A percentile compares a stretch with the other conserved stretches of the same genome.
Conservation (phyloP, 345 rosid species). For the Eucalyptus grandis region DNA sequence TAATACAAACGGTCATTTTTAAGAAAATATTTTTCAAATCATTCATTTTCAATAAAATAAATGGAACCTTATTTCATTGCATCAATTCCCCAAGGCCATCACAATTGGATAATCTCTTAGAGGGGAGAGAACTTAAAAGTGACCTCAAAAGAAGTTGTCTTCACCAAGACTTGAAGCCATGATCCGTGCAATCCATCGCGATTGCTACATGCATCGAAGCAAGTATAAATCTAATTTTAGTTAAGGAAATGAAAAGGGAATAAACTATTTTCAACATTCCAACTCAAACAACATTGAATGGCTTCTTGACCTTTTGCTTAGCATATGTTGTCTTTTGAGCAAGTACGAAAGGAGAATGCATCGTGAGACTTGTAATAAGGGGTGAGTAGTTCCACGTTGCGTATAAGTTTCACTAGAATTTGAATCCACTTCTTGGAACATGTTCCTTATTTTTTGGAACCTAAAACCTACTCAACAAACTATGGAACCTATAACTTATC, state of each 20-base stretch:
- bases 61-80: not conserved
- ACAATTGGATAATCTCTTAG: not conserved
- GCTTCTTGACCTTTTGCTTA: not conserved
- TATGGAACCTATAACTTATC: no score
- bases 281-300: not conserved
- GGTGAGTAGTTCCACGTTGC: no score
- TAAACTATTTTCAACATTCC: not conserved
- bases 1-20: rapidly evolving
- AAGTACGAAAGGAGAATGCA: not conserved
- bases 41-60: no score
- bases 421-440: no score
- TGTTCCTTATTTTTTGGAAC: no score
- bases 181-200: not conserved
- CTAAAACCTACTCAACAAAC: no score
- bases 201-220: not conserved
- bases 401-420: no score
- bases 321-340: not conserved
- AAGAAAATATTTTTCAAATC: no score
- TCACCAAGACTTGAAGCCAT: not conserved
- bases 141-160: not conserved
- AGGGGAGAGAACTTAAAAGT: not conserved
- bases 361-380: not conserved
- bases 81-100: not conserved
- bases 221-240: not conserved
- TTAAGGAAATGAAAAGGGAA: not conserved